Percentiles rank a stretch among this genome's conserved stretches.
phyloP scores from a whole-genome alignment of 2,329 filamentous ascomycete species.

The Alternaria metachromatica region DNA sequence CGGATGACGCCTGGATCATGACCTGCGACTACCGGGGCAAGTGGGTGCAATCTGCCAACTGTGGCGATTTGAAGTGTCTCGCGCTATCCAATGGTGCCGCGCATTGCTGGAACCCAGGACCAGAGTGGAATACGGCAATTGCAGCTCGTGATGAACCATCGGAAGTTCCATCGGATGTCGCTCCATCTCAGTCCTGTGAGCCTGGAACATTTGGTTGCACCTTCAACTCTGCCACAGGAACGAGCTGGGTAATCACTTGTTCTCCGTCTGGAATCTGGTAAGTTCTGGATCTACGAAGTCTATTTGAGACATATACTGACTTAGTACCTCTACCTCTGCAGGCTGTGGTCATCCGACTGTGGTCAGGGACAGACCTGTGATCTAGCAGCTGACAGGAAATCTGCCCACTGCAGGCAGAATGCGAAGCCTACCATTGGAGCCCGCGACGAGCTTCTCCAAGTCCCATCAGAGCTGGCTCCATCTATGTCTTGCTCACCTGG shows the following conservation, averaged over 20 bases:
- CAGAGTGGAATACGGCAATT: not conserved
- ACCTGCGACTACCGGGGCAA: not conserved
- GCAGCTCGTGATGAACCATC: not conserved
- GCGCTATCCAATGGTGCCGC: not conserved
- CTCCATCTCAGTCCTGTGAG: not conserved
- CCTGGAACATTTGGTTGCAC: not conserved
- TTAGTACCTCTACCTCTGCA: not conserved
- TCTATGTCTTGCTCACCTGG: not conserved
- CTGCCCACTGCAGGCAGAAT: not conserved
- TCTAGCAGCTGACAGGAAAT: not conserved
- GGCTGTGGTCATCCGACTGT: conserved; percentile 1
- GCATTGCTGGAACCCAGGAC: not conserved
- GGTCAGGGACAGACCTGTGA: not conserved
- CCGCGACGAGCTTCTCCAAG: not conserved
- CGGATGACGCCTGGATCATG: not conserved
- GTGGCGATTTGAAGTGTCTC: not conserved
- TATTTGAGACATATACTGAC: not conserved
- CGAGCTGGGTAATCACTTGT: not conserved
- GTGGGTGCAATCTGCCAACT: conserved; percentile 2
- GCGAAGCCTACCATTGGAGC: not conserved
- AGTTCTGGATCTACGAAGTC: not conserved
- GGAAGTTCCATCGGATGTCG: not conserved
- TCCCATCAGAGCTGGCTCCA: not conserved
- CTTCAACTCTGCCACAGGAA: not conserved
- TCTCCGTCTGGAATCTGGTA: not conserved